A percentile compares a stretch with the other conserved stretches of the same genome.
These are phyloP conservation scores for Phanerochaete carnosa DNA, from an alignment of 768 basidiomycete genomes.

Conservation along the genomic window DNA sequence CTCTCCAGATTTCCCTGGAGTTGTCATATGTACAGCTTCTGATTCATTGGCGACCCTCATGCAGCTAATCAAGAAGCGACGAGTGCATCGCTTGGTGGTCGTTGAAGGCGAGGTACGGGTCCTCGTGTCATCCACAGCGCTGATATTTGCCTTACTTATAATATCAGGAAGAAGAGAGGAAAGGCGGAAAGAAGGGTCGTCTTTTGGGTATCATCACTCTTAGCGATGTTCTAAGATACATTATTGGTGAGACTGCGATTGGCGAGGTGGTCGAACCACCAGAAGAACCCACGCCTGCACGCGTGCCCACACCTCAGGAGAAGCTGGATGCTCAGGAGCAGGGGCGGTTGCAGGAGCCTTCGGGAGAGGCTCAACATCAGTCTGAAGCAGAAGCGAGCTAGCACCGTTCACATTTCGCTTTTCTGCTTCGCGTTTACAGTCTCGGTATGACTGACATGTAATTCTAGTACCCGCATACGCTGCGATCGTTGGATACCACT, in stretches of 20 bases:
- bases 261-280: constrained; percentile 22
- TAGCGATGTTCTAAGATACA: constrained; percentile 82
- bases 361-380: neutral
- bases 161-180: constrained; percentile 71
- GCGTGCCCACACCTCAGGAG: neutral
- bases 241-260: constrained; percentile 60
- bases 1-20: constrained; percentile 93
- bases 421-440: neutral
- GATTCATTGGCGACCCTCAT: constrained; percentile 91
- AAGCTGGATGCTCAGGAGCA: neutral
- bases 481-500: constrained; percentile 5
- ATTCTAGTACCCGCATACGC: neutral
- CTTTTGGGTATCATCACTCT: constrained; percentile 85
- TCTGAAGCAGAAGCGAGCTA: neutral
- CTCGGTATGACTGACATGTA: neutral
- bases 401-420: neutral
- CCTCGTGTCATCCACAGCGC: neutral
- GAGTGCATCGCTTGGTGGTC: constrained; percentile 93
- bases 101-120: constrained; percentile 81
- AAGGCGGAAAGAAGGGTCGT: constrained; percentile 78
- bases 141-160: neutral
- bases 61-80: constrained; percentile 86
- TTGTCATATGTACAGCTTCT: constrained; percentile 90
- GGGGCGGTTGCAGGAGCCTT: neutral
- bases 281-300: constrained; percentile 7